phyloP scores from a whole-genome alignment of 2,329 filamentous ascomycete species.

The Penicillium sp. region DNA sequence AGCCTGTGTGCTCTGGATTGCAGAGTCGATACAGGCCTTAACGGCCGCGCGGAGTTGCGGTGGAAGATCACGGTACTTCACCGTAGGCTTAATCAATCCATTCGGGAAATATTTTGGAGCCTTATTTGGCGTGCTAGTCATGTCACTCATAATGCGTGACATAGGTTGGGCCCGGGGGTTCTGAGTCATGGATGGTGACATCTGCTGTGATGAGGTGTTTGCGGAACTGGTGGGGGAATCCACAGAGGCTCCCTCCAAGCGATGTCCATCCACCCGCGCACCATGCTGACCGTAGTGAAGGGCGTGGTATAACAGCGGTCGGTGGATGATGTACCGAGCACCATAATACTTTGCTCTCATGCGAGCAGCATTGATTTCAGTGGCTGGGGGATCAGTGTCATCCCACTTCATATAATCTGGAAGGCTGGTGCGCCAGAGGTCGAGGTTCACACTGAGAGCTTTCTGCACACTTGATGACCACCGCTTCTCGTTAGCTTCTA shows the following conservation, averaged over 20 bases:
- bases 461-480: constrained; percentile 43
- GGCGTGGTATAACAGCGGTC: constrained; percentile 69
- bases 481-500: constrained; percentile 26
- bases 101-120: constrained; percentile 4
- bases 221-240: constrained; percentile 35
- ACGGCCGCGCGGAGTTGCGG: constrained; percentile 56
- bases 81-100: constrained; percentile 19
- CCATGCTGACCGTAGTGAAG: constrained; percentile 50
- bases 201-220: constrained; percentile 33
- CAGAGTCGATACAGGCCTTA: constrained; percentile 65
- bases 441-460: constrained; percentile 49
- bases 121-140: constrained; percentile 30
- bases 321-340: constrained; percentile 82
- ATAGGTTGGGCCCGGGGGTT: constrained; percentile 31
- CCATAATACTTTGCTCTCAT: constrained; percentile 94
- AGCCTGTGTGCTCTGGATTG: constrained; percentile 81
- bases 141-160: constrained; percentile 34
- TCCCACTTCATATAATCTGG: constrained; percentile 59
- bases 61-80: constrained; percentile 32
- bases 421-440: constrained; percentile 55
- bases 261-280: constrained; percentile 30
- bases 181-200: constrained; percentile 36
- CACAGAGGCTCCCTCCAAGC: constrained; percentile 12
- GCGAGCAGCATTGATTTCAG: constrained; percentile 77
- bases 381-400: constrained; percentile 69